Evolutionary conservation across 1,284 basidiomycete species (phyloP).

Genomic region (Coriolopsis trogii): DNA sequence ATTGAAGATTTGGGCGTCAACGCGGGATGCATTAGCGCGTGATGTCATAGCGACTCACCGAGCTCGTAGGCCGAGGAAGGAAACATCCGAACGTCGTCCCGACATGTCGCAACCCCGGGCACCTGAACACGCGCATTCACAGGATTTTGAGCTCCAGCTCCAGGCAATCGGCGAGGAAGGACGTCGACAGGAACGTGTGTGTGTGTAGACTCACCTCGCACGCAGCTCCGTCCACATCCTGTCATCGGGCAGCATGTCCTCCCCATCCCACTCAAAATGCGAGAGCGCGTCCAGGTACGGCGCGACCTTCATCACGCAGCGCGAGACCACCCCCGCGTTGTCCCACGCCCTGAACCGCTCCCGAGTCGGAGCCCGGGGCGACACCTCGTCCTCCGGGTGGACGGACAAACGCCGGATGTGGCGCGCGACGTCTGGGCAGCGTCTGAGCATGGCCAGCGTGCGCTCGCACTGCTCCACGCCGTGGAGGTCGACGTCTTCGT

Average conservation of each 20-base stretch:
- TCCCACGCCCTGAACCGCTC: conserved; percentile 26
- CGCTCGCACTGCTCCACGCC: conserved; percentile 57
- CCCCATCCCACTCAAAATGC: conserved; percentile 69
- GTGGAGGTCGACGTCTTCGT: conserved; percentile 54
- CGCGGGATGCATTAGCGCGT: not conserved
- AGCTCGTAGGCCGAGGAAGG: conserved; percentile 56
- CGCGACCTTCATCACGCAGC: conserved; percentile 41
- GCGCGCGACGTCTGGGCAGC: conserved; percentile 56
- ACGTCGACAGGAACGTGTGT: not conserved
- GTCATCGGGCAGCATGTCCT: conserved; percentile 64
- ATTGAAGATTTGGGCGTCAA: not conserved
- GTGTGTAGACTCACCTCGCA: conserved; percentile 49
- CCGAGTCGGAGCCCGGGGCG: conserved; percentile 7
- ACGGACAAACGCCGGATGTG: conserved; percentile 63
- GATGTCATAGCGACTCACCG: conserved; percentile 46
- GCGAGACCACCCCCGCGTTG: conserved; percentile 30
- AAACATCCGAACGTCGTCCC: conserved; percentile 63
- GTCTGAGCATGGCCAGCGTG: conserved; percentile 64
- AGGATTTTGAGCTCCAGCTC: no score
- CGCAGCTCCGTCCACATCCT: conserved; percentile 76
- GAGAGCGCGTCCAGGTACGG: conserved; percentile 60
- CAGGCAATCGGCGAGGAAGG: not conserved
- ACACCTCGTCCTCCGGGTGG: conserved; percentile 37
- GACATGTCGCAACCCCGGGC: conserved; percentile 60
- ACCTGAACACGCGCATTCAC: conserved; percentile 45